These are phyloP conservation scores for Cladosporium velox DNA, from an alignment of 2,329 filamentous ascomycete species.

Conservation along the genomic window DNA sequence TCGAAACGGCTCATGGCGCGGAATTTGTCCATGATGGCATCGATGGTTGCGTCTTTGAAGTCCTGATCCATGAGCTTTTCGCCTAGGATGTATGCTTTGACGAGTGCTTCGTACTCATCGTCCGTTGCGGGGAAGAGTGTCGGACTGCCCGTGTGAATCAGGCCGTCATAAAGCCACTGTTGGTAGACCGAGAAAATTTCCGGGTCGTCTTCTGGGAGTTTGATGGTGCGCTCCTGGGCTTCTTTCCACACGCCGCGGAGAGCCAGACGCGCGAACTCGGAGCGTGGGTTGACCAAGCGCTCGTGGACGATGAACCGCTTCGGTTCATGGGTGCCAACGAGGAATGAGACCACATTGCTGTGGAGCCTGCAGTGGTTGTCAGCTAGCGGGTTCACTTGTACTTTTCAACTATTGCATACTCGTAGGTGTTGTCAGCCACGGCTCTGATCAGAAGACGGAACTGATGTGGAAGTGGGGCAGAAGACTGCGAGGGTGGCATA, in stretches of 20 bases:
- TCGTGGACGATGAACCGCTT: conserved; percentile 21
- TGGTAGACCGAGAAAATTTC: conserved; percentile 25
- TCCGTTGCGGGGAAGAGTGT: not conserved
- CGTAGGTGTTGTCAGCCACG: not conserved
- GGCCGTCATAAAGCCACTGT: conserved; percentile 25
- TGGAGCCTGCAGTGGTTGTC: not conserved
- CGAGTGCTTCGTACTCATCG: conserved; percentile 16
- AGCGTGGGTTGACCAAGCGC: not conserved
- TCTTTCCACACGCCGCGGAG: conserved; percentile 24
- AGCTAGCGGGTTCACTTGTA: not conserved
- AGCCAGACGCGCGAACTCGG: conserved; percentile 23
- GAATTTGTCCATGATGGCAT: conserved; percentile 24
- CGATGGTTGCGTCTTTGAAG: conserved; percentile 31
- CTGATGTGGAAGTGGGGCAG: too few species aligned
- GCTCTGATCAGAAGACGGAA: not conserved
- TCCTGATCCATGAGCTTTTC: conserved; percentile 29
- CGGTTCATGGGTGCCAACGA: conserved; percentile 1
- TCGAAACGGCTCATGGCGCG: not conserved
- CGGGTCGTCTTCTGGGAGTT: conserved; percentile 17
- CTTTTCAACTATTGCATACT: not conserved
- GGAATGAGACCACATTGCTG: conserved; percentile 6
- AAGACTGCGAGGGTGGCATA: too few species aligned
- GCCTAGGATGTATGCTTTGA: conserved; percentile 29
- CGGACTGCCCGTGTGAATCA: not conserved
- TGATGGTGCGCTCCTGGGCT: conserved; percentile 16